Conservation (phyloP, 2,329 filamentous ascomycete species). For the Falciphora oryzae region DNA sequence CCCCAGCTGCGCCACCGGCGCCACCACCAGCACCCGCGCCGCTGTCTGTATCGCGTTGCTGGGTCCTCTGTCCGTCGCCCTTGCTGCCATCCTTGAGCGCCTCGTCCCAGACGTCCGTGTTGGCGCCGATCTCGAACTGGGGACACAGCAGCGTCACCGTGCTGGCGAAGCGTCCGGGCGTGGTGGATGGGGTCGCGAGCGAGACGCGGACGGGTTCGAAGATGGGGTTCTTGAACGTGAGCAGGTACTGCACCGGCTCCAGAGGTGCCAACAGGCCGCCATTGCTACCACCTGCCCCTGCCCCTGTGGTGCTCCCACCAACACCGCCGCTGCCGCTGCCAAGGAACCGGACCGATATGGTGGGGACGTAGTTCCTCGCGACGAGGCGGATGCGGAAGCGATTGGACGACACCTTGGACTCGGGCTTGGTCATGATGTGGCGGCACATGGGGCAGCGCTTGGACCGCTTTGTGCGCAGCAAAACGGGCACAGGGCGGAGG, state of each 20-base stretch:
- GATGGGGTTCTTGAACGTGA: slow-evolving; percentile 89
- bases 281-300: background rate
- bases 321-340: slow-evolving; percentile 15
- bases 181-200: slow-evolving; percentile 75
- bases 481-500: slow-evolving; percentile 73
- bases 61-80: slow-evolving; percentile 11
- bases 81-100: slow-evolving; percentile 56
- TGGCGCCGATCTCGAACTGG: slow-evolving; percentile 88
- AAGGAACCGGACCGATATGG: slow-evolving; percentile 58
- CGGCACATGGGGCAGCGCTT: slow-evolving; percentile 91
- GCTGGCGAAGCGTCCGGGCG: slow-evolving; percentile 69
- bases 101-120: slow-evolving; percentile 84
- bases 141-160: slow-evolving; percentile 91
- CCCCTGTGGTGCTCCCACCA: slow-evolving; percentile 8
- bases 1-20: slow-evolving; percentile 30
- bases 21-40: slow-evolving; percentile 24
- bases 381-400: slow-evolving; percentile 91
- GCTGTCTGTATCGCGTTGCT: slow-evolving; percentile 18
- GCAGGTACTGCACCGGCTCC: slow-evolving; percentile 67
- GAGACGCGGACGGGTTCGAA: slow-evolving; percentile 87
- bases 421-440: slow-evolving; percentile 92
- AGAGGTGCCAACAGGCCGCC: slow-evolving; percentile 48
- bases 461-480: slow-evolving; percentile 85
- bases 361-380: slow-evolving; percentile 81
- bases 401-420: slow-evolving; percentile 81